Base-by-base conservation (phyloP, 176 grass and related monocot species). In the Oryza australiensis region DNA sequence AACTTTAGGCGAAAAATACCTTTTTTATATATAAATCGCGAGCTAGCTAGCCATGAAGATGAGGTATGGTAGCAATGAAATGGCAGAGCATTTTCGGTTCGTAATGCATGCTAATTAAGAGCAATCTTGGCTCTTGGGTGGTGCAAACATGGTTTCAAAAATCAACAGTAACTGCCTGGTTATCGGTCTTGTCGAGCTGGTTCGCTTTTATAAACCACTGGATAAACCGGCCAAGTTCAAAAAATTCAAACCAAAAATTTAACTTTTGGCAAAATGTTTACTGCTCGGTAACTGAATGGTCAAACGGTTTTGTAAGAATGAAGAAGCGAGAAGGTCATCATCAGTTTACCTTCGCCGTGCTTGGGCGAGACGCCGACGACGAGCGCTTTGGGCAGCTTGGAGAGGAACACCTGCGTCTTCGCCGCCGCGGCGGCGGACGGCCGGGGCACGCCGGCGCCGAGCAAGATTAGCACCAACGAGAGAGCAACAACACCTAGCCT, bases 361-460 rank as follows among this genome's bases (percentile, higher is more conserved):
- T 43, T 80, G 41, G 87, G 26, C 53, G 89, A 80, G 24, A 87
- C 76, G 30, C 82, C 77, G 62, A 98, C 85, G 24, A 13, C n/a
- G 57, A 98, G 90, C n/a, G 82, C 62, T 18, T 70, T 82, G 71
- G 65, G 75, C 66, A 98, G 92, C 68, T 70, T 14, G 71, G 84
- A 80, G 72, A 98, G 88, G 60, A 70, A 82, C 79, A 84, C 90
- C 82, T 18, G 64, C 9, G 80, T 85, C 70, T 76, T 78, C 22
- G 85, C 85, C 51, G 35, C 35, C 1, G 35, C 35, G 48, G 51
- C 78, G 9, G 66, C 79, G 15, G 5, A 66, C 15, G 90, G 72
- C 26, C 62, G 12, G 20, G 84, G 43, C 66, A 66, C 80, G 69
- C 73, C 82, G 14, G 66, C 66, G 27, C 80, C 74, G 70, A 98